Evolutionary conservation across 495 filamentous ascomycete genomes (phyloP), one percentile per base, ranked within the genome.

Genomic region (Aspergillus panamensis): DNA sequence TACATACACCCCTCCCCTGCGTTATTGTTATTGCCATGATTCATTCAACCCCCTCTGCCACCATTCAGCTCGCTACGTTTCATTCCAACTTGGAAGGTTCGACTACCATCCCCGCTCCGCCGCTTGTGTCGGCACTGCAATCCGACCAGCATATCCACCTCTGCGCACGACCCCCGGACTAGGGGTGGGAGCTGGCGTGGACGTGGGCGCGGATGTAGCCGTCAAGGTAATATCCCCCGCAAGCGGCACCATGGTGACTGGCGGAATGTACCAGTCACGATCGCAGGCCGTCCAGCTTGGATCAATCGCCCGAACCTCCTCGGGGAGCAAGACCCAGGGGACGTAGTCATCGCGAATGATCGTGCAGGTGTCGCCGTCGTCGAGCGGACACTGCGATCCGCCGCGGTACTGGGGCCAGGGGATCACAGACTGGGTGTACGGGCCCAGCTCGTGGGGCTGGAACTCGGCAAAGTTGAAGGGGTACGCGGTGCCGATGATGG

Each of bases 381-480:
- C 31, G 10, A 63, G 14, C 19, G 62, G 58, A 47, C 66, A 69
- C 35, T 69, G 66, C 31, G 40, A 43, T 10, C 64, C 66, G n/a
- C 66, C 66, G 10, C 49, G 49, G 25, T 61, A 69, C 62, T 66
- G 57, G 20, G 57, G 50, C 64, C 64, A 69, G 6, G 66, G 66
- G 42, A 69, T 58, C 3, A 69, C 29, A 0, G 64, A 50, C 40
- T 61, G 59, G 3, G 59, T 62, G 32, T 63, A 64, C 19, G 64
- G 52, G 0, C 63, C 66, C 1, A 66, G n/a, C 1, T 57, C 32
- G 8, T 66, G 66, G 10, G 58, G 60, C 54, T 44, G 39, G 60
- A 62, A 66, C 17, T 69, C 66, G 40, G 63, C 61, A 32, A 64
- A 65, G 30, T 65, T 61, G 56, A 69, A 69, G 5, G 66, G 66